Base-by-base conservation (phyloP, 495 filamentous ascomycete species). In the Xylona heveae region DNA sequence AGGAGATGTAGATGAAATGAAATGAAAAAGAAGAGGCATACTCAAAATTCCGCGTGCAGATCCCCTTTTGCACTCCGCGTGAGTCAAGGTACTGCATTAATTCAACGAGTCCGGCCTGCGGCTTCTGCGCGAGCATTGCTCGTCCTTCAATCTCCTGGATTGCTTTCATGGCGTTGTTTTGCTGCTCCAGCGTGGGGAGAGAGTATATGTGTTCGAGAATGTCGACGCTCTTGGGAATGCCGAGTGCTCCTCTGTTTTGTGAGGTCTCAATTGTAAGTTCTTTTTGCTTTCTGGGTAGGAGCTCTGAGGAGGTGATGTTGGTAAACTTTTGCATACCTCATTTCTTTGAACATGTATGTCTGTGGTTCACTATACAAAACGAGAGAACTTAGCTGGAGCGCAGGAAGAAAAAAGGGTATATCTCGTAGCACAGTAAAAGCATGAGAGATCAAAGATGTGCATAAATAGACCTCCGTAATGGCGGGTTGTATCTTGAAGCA, bases 1-100 rank as follows among this genome's bases (percentile, higher is more conserved):
- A 28, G 23, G 19, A 12, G 54, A 19, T 48, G 33, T 15, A 66
- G 60, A 21, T 59, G 62, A 13, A 26, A 22, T 8, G 6, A 21
- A 12, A 26, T 30, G 31, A 3, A 27, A 12, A 27, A 15, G 24
- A 3, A 7, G 6, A 3, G 3, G 51, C 47, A 31, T 58, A 69
- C 62, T 91, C 82, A 43, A 93, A 94, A 57, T 97, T 97, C 44
- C 88, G 62, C 4, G 88, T 97, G 54, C 84, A 92, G 38, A 97
- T 78, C 0, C 64, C 88, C 48, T 88, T 81, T 33, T 58, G 65
- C 1, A 94, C 44, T 1, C 52, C 49, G 13, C 61, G 59, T 3
- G 52, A 47, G 40, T 90, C 68, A 0, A 94, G 63, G 51, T 88
- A 93, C 19, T 66, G 51, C 71, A 94, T 88, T 18, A 97, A 53